Evolutionary conservation across 352 stramenopile species (phyloP), one percentile per base, ranked within the genome.

Genomic region (Pythium oligandrum): DNA sequence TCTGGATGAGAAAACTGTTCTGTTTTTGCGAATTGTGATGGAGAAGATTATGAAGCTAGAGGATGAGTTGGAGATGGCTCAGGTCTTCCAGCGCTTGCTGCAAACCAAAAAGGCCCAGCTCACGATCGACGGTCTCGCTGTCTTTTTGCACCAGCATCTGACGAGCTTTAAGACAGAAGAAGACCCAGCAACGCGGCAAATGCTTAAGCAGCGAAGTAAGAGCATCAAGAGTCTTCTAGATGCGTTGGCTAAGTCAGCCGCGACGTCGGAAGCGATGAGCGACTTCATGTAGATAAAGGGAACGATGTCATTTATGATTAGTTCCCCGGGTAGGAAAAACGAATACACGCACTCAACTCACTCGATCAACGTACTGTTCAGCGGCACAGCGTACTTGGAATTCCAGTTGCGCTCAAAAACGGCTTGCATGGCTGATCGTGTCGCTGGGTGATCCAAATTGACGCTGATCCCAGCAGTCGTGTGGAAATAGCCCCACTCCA

Each of bases 1-100:
- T 35, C 67, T 98, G 31, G 66, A 83, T 10, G 79, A 96, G 39
- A 83, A 87, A 38, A 80, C 78, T 5, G 64, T 96, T 47, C 75
- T 98, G 35, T 97, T 98, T 55, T 57, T 98, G 35, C 88, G 85
- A 38, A 76, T 97, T 48, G 54, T 89, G 36, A 66, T 90, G 49
- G 78, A 90, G 58, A 67, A 74, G 45, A 74, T 93, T 50, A 59
- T 93, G n/a, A 78, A 76, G 47, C 57, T 85, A 39, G 77, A 87
- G 48, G 85, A 65, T 34, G 72, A 88, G 44, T 40, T 76, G 9
- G 74, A 86, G 40, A 83, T 89, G 66, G 70, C 74, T 32, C 70
- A 85, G 52, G 70, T 87, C 1, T 93, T 93, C 42, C 67, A 91
- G 55, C 79, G 80, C 4, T 42, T 93, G 40, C 60, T 93, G 47